phyloP scores from a whole-genome alignment of 2,329 filamentous ascomycete genomes.

The Colletotrichum sp. region DNA sequence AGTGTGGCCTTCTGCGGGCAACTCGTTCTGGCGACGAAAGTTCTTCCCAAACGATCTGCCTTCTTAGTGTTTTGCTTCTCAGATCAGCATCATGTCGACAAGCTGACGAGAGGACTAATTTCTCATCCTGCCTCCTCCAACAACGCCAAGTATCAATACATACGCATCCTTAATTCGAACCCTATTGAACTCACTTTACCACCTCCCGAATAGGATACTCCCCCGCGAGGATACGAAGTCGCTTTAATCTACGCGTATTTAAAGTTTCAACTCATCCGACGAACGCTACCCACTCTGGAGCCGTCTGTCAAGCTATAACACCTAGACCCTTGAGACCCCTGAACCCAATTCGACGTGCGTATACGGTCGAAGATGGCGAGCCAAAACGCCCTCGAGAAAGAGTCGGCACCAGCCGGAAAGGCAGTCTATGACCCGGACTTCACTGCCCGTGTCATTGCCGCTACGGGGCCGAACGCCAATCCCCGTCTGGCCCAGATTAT shows the following conservation, averaged over 20 bases:
- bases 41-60: neutral
- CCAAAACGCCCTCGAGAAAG: neutral
- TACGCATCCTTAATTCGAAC: neutral
- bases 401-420: neutral
- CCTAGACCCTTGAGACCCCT: neutral
- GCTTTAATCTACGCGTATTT: neutral
- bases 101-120: neutral
- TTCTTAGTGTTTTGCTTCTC: neutral
- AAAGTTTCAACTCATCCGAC: neutral
- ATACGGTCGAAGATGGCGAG: neutral
- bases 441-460: conserved; percentile 67
- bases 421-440: conserved; percentile 46
- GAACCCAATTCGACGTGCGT: neutral
- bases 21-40: neutral
- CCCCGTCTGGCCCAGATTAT: conserved; percentile 65
- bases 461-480: conserved; percentile 66
- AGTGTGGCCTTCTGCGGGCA: neutral
- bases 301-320: neutral
- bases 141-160: neutral
- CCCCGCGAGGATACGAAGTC: neutral
- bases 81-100: neutral
- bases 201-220: neutral
- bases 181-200: neutral
- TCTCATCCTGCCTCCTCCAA: neutral
- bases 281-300: neutral